phyloP scores from a whole-genome alignment of 179 eudicot genomes.

The Corrigiola litoralis region DNA sequence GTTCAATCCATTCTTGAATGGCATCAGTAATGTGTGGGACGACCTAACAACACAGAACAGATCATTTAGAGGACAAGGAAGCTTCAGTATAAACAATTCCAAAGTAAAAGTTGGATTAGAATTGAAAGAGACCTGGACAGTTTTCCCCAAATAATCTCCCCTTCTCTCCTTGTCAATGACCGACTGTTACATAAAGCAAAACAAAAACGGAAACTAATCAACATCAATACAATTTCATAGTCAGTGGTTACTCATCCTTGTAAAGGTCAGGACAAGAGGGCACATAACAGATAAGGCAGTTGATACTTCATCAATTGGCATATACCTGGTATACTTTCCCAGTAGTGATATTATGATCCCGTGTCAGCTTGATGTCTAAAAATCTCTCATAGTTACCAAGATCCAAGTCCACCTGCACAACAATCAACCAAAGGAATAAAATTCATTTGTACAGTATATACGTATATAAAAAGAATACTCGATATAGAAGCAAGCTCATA shows the following conservation, averaged over 20 bases:
- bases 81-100: not conserved
- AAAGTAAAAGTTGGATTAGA: not conserved
- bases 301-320: slow-evolving; percentile 19
- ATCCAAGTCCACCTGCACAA: slow-evolving; percentile 90
- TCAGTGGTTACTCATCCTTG: slow-evolving; percentile 10
- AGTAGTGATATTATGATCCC: slow-evolving; percentile 94
- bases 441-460: slow-evolving; percentile 2
- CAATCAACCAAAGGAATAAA: not conserved
- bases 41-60: slow-evolving; percentile 43
- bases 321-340: slow-evolving; percentile 94
- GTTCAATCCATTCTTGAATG: slow-evolving; percentile 96
- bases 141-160: slow-evolving; percentile 96
- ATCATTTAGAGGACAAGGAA: not conserved
- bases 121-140: slow-evolving; percentile 75
- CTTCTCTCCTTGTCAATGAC: slow-evolving; percentile 91
- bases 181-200: slow-evolving; percentile 40
- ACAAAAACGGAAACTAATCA: slow-evolving; percentile 6
- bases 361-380: slow-evolving; percentile 77
- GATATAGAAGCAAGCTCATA: not conserved
- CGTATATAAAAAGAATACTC: not conserved
- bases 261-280: not conserved
- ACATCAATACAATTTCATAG: not conserved
- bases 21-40: slow-evolving; percentile 99
- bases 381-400: slow-evolving; percentile 98
- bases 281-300: slow-evolving; percentile 6